These are phyloP conservation scores for Umbellularia californica DNA, from an alignment of 164 flowering plant species.

Conservation along the genomic window DNA sequence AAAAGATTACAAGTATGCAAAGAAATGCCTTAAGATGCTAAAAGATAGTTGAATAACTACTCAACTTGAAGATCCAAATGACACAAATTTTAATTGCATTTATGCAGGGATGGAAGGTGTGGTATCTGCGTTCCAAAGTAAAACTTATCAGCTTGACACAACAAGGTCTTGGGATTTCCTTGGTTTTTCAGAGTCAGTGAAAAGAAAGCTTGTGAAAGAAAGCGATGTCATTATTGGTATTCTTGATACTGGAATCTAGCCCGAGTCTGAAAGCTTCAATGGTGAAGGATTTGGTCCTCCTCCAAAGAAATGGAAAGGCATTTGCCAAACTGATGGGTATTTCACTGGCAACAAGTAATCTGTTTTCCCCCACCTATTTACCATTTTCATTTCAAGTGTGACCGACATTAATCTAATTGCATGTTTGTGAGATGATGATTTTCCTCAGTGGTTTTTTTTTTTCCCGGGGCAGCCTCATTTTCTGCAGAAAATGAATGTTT, in stretches of 20 bases:
- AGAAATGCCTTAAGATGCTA: no score
- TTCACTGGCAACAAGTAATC: slow-evolving; percentile 63
- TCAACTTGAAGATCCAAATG: no score
- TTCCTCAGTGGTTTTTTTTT: no score
- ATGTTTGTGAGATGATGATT: no score
- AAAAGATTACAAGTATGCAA: slow-evolving; percentile 4
- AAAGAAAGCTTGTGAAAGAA: slow-evolving; percentile 11
- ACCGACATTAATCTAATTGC: no score
- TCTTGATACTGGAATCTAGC: slow-evolving; percentile 54
- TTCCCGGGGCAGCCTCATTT: no score
- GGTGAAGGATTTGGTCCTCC: slow-evolving; percentile 42
- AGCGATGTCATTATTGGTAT: slow-evolving; percentile 45
- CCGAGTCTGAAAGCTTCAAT: slow-evolving; percentile 47
- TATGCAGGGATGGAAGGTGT: slow-evolving; percentile 32
- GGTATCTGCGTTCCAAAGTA: slow-evolving; percentile 38
- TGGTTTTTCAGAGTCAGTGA: slow-evolving; percentile 24
- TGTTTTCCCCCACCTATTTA: not conserved
- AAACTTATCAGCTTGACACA: slow-evolving; percentile 29
- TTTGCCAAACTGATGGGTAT: slow-evolving; percentile 21
- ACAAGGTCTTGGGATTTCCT: slow-evolving; percentile 55
- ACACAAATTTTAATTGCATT: not conserved
- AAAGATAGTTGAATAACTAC: no score
- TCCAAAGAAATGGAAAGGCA: slow-evolving; percentile 52
- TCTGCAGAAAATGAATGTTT: no score
- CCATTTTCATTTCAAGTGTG: no score